Percentiles rank a stretch among this genome's conserved stretches.
phyloP scores from a whole-genome alignment of 306 rosid species.

The Glycine latifolia region DNA sequence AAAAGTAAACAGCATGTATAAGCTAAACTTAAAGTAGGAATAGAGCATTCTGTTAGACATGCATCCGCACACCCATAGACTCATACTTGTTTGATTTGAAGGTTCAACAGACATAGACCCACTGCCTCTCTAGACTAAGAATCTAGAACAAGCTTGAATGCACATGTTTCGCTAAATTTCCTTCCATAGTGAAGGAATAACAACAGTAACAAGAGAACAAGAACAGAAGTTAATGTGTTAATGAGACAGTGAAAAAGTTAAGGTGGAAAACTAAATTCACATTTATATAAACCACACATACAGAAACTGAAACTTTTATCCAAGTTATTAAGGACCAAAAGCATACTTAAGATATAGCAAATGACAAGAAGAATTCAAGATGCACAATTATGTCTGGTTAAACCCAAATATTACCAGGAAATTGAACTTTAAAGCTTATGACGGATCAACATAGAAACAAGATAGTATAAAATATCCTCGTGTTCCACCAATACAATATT shows the following conservation, averaged over 20 bases:
- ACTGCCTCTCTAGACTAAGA: neutral
- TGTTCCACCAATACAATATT: neutral
- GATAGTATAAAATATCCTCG: neutral
- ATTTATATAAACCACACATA: neutral
- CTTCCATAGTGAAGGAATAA: slow-evolving; percentile 6
- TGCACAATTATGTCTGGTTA: slow-evolving; percentile 30
- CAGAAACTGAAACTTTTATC: neutral
- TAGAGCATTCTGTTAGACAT: neutral
- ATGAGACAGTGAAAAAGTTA: neutral
- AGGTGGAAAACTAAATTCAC: neutral
- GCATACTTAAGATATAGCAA: neutral
- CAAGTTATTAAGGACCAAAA: slow-evolving; percentile 4
- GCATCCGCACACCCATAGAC: neutral
- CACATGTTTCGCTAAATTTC: neutral
- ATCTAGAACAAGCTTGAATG: neutral
- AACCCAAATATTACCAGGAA: slow-evolving; percentile 25
- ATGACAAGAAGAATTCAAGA: slow-evolving; percentile 10
- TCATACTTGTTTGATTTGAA: neutral
- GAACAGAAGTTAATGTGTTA: neutral
- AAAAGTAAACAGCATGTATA: neutral
- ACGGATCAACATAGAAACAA: slow-evolving; percentile 5
- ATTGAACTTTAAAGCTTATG: neutral
- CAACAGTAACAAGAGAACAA: slow-evolving; percentile 10
- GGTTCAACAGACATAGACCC: neutral
- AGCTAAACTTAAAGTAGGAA: neutral